Percentiles rank a stretch among this genome's conserved stretches.
Evolutionary conservation across 1,284 basidiomycete species (phyloP).

Genomic region (Trametes hirsuta): DNA sequence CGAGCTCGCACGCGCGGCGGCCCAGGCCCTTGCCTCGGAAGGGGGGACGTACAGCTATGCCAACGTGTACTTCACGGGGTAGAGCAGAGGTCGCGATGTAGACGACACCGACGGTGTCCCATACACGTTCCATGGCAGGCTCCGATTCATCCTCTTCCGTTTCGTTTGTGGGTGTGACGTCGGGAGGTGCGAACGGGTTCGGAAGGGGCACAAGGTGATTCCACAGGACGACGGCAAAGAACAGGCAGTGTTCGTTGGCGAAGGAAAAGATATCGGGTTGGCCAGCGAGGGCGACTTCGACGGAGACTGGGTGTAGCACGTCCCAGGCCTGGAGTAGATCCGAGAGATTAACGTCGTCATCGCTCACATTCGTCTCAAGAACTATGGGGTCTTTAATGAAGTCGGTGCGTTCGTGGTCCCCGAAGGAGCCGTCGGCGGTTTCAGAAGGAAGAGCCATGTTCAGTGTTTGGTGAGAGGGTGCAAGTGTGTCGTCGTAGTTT

Average conservation of each 20-base stretch:
- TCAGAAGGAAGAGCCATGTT: too few relatives aligned
- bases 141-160: background rate
- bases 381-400: slow-evolving; percentile 2
- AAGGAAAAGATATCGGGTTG: slow-evolving; percentile 12
- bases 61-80: slow-evolving; percentile 53
- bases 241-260: slow-evolving; percentile 11
- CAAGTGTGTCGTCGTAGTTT: too few relatives aligned
- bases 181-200: background rate
- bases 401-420: background rate
- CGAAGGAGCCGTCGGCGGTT: too few relatives aligned
- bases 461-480: too few relatives aligned
- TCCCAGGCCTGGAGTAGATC: slow-evolving; percentile 14
- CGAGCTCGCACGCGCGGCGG: slow-evolving; percentile 46
- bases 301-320: slow-evolving; percentile 12
- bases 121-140: background rate
- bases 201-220: background rate
- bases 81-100: slow-evolving; percentile 44
- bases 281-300: slow-evolving; percentile 12
- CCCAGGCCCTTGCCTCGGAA: slow-evolving; percentile 48
- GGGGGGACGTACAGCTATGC: slow-evolving; percentile 46
- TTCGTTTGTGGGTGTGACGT: background rate
- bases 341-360: background rate
- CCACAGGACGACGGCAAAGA: slow-evolving; percentile 20
- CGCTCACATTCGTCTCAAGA: slow-evolving; percentile 13
- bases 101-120: slow-evolving; percentile 43